Evolutionary conservation across 2,329 filamentous ascomycete genomes (phyloP).

Genomic region (Pseudocercospora eumusae): DNA sequence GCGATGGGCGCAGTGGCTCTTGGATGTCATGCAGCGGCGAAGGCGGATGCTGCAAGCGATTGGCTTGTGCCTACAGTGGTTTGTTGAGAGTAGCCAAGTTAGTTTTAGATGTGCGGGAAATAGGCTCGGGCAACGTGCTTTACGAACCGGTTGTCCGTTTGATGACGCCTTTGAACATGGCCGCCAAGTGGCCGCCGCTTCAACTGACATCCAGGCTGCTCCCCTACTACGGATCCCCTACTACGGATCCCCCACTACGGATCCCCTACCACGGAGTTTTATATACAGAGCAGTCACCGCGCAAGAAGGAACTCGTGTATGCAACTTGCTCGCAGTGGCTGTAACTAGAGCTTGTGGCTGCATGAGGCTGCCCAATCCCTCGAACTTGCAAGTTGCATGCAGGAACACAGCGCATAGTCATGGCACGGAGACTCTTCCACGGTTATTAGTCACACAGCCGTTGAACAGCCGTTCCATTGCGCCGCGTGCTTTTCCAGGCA

Average conservation of each 20-base stretch:
- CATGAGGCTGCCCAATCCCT: conserved; percentile 5
- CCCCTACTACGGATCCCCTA: too few relatives aligned
- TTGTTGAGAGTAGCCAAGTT: too few relatives aligned
- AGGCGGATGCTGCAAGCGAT: not conserved
- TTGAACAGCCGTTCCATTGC: not conserved
- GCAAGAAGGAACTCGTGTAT: not conserved
- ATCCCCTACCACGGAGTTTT: too few relatives aligned
- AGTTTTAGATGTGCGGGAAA: too few relatives aligned
- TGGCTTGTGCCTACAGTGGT: not conserved
- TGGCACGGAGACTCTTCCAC: not conserved
- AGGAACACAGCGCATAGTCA: conserved; percentile 1
- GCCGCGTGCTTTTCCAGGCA: not conserved
- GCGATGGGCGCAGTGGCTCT: too few relatives aligned
- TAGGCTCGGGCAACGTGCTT: not conserved
- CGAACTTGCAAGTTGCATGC: conserved; percentile 4
- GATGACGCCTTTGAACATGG: conserved; percentile 1
- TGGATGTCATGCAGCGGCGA: not conserved
- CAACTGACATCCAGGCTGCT: too few relatives aligned
- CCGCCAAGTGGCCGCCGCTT: not conserved
- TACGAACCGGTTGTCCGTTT: not conserved
- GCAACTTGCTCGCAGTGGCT: not conserved
- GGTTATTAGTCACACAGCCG: not conserved
- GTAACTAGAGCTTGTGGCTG: not conserved
- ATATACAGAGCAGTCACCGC: not conserved
- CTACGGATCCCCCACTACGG: too few relatives aligned